Percentiles rank a stretch among this genome's conserved stretches.
Conservation (phyloP, 2,329 filamentous ascomycete genomes). For the Colletotrichum kahawae region DNA sequence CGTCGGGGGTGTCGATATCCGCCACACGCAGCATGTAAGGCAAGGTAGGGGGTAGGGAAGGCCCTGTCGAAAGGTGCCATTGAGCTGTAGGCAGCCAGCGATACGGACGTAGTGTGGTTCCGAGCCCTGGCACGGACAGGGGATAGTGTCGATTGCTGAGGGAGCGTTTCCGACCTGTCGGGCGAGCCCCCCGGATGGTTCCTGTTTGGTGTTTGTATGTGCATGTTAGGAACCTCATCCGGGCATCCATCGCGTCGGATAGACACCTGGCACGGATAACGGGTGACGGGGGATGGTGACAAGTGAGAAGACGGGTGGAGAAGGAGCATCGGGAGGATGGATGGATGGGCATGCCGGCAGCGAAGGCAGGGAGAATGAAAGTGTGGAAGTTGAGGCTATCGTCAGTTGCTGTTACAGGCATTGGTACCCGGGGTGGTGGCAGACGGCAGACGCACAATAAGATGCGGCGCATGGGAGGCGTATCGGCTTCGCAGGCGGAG, state of each 20-base stretch:
- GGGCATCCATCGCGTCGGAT: neutral
- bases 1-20: neutral
- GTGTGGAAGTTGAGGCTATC: neutral
- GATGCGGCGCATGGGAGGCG: slow-evolving; percentile 23
- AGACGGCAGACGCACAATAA: slow-evolving; percentile 20
- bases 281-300: neutral
- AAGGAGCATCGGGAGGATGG: neutral
- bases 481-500: slow-evolving; percentile 17
- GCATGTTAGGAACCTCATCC: neutral
- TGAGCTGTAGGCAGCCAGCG: slow-evolving; percentile 14
- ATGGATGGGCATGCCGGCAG: neutral
- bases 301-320: neutral
- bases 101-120: slow-evolving; percentile 19
- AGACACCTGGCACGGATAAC: neutral
- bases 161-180: slow-evolving; percentile 11
- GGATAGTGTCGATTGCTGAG: slow-evolving; percentile 3
- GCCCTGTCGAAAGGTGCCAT: slow-evolving; percentile 9
- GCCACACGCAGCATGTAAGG: neutral
- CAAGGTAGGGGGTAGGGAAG: neutral
- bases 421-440: neutral
- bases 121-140: slow-evolving; percentile 15
- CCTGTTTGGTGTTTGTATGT: neutral
- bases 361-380: too few relatives aligned
- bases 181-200: neutral
- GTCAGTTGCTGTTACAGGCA: neutral